These are phyloP conservation scores for Graphiopsis chlorocephala DNA, from an alignment of 2,329 filamentous ascomycete genomes.

Conservation along the genomic window DNA sequence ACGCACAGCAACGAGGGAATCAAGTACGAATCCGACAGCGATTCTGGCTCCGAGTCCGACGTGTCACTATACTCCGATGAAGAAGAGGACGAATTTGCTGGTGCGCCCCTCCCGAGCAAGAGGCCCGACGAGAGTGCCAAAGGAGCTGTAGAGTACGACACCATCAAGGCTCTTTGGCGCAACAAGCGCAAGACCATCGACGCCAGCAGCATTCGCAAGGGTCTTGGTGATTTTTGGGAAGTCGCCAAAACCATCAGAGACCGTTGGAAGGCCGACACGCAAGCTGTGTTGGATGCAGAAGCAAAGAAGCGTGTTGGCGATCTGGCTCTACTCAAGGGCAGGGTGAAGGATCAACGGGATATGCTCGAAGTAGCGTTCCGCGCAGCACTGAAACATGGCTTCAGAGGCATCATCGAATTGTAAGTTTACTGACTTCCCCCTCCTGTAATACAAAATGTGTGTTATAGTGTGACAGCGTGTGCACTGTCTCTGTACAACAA, in stretches of 20 bases:
- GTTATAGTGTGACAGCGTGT: background rate
- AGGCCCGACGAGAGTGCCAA: slow-evolving; percentile 50
- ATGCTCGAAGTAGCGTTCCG: slow-evolving; percentile 53
- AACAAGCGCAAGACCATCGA: slow-evolving; percentile 51
- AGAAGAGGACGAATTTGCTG: slow-evolving; percentile 40
- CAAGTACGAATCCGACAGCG: slow-evolving; percentile 39
- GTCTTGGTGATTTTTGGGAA: slow-evolving; percentile 58
- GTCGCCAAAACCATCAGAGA: slow-evolving; percentile 59
- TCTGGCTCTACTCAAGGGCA: slow-evolving; percentile 53
- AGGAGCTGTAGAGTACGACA: slow-evolving; percentile 56
- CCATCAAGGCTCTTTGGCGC: slow-evolving; percentile 61
- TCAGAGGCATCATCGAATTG: slow-evolving; percentile 46
- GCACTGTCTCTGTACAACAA: background rate
- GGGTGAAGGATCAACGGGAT: slow-evolving; percentile 57
- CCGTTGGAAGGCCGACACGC: slow-evolving; percentile 58
- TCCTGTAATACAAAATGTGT: background rate
- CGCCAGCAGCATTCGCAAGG: slow-evolving; percentile 53
- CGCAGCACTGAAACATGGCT: slow-evolving; percentile 45
- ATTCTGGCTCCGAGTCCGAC: slow-evolving; percentile 46
- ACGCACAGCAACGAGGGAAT: slow-evolving; percentile 16
- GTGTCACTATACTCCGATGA: slow-evolving; percentile 52
- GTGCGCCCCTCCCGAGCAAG: slow-evolving; percentile 52
- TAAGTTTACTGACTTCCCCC: slow-evolving; percentile 29
- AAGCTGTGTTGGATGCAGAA: slow-evolving; percentile 57
- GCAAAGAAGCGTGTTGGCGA: slow-evolving; percentile 55